Evolutionary conservation across 352 stramenopile species (phyloP).

Genomic region (Phytopythium chamaehyphon): DNA sequence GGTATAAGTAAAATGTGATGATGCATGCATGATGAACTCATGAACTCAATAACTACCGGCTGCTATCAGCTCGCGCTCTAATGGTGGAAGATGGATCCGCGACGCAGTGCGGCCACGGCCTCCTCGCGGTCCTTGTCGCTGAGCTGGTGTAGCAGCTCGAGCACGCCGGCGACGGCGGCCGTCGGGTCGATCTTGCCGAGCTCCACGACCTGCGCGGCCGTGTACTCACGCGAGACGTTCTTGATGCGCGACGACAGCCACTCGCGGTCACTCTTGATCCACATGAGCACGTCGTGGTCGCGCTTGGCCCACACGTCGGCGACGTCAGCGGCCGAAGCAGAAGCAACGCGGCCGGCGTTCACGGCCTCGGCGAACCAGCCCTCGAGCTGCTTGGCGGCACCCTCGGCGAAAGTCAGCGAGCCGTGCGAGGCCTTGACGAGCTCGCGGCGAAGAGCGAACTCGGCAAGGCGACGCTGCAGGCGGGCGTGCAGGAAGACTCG

Average conservation of each 20-base stretch:
- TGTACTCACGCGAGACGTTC: constrained; percentile 62
- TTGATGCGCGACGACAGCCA: constrained; percentile 62
- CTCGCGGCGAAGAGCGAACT: constrained; percentile 91
- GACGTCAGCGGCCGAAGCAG: constrained; percentile 58
- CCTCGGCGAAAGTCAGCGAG: constrained; percentile 38
- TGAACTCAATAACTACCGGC: background rate
- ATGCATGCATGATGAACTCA: background rate
- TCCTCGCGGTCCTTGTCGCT: constrained; percentile 85
- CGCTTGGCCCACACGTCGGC: constrained; percentile 56
- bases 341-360: constrained; percentile 64
- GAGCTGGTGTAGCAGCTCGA: constrained; percentile 81
- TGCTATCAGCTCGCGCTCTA: constrained; percentile 8
- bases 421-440: constrained; percentile 27
- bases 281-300: constrained; percentile 82
- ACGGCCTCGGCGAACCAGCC: constrained; percentile 81
- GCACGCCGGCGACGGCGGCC: constrained; percentile 77
- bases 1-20: background rate
- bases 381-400: constrained; percentile 52
- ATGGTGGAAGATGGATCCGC: constrained; percentile 86
- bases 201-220: constrained; percentile 67
- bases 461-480: constrained; percentile 95
- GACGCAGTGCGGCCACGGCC: constrained; percentile 66
- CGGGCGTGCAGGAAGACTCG: constrained; percentile 99
- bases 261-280: constrained; percentile 75
- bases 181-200: constrained; percentile 79